These are phyloP conservation scores for Fraxinus platypoda DNA, from an alignment of 305 asterid species.

Conservation along the genomic window DNA sequence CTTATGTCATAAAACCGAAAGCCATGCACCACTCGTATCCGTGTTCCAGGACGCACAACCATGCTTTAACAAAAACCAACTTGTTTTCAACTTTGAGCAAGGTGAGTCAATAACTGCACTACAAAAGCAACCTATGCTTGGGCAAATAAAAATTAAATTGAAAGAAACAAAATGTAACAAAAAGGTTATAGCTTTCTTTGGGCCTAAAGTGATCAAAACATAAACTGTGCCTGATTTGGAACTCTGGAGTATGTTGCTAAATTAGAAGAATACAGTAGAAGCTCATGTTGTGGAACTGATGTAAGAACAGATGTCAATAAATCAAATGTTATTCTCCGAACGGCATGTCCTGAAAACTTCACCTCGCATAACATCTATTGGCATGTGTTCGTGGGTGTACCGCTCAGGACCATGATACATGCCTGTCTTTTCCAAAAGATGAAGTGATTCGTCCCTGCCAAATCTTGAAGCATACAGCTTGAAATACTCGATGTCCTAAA, in stretches of 20 bases:
- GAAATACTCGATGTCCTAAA: constrained; percentile 87
- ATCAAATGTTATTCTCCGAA: constrained; percentile 32
- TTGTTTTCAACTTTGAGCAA: neutral
- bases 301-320: neutral
- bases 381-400: constrained; percentile 82
- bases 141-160: neutral
- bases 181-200: neutral
- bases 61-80: neutral
- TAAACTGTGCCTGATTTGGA: neutral
- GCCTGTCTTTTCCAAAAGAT: constrained; percentile 79
- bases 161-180: neutral
- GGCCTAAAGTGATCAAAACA: neutral
- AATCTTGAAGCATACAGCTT: constrained; percentile 77
- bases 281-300: neutral
- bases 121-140: neutral
- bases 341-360: constrained; percentile 84
- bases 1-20: neutral
- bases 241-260: neutral
- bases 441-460: constrained; percentile 84
- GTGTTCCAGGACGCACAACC: neutral
- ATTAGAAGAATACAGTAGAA: neutral
- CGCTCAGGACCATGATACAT: constrained; percentile 85
- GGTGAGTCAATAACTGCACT: neutral
- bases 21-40: neutral
- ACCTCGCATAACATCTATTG: constrained; percentile 82